phyloP scores from a whole-genome alignment of 768 basidiomycete genomes.

The Rhodocollybia butyracea region DNA sequence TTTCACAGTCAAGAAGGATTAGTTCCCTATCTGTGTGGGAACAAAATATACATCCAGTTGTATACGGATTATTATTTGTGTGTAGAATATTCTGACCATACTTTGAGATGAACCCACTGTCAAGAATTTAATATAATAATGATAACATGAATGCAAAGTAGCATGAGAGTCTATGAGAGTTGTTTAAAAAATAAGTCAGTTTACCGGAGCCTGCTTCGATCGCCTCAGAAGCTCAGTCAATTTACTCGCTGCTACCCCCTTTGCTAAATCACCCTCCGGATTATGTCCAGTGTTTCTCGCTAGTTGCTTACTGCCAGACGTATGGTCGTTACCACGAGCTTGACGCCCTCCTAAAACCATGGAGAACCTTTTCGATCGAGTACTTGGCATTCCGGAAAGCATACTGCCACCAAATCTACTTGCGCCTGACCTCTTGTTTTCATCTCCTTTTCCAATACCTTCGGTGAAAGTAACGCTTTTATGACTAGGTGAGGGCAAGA shows the following conservation, averaged over 20 bases:
- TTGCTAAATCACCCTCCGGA: conserved; percentile 25
- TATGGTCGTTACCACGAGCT: no score
- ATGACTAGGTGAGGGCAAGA: neutral
- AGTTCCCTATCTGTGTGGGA: no score
- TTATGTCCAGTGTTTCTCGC: conserved; percentile 15
- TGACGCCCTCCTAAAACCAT: conserved; percentile 45
- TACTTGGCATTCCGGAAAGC: conserved; percentile 1
- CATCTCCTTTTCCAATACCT: neutral
- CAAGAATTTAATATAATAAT: no score
- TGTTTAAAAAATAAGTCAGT: no score
- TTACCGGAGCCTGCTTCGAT: no score
- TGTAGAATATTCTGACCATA: no score
- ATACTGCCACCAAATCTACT: neutral
- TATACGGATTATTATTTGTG: no score
- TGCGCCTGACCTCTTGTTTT: neutral
- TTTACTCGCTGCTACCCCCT: conserved; percentile 50
- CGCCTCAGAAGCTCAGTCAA: conserved; percentile 51
- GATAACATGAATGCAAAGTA: no score
- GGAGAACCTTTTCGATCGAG: conserved; percentile 50
- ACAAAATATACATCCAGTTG: no score
- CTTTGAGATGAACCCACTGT: no score
- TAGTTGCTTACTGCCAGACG: conserved; percentile 22
- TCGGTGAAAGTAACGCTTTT: conserved; percentile 26
- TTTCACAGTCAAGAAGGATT: no score
- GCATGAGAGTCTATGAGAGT: no score